A percentile compares a stretch with the other conserved stretches of the same genome.
Conservation (phyloP, 805 yeast species). For the Starmerella etchellsii region DNA sequence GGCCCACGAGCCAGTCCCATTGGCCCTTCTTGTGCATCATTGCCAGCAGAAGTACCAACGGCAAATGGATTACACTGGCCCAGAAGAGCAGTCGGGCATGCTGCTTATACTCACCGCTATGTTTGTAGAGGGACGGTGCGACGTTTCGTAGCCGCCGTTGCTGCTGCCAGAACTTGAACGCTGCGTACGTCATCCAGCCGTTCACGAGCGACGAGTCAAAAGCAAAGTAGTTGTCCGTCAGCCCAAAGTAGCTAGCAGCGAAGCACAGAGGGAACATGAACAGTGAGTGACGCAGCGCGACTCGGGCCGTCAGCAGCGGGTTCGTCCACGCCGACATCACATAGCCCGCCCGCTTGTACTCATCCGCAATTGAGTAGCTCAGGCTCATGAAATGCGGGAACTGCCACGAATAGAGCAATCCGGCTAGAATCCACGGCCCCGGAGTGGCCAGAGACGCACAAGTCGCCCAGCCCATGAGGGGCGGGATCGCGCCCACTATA, state of each 20-base stretch:
- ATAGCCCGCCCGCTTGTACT: slow-evolving; percentile 86
- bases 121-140: slow-evolving; percentile 6
- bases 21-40: slow-evolving; percentile 92
- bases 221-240: slow-evolving; percentile 71
- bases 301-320: slow-evolving; percentile 85
- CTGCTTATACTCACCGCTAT: slow-evolving; percentile 32
- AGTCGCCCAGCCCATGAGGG: slow-evolving; percentile 98
- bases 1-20: slow-evolving; percentile 86
- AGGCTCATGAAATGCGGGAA: slow-evolving; percentile 94
- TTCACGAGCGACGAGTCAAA: slow-evolving; percentile 74
- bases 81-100: slow-evolving; percentile 81
- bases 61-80: slow-evolving; percentile 91
- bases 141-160: slow-evolving; percentile 38
- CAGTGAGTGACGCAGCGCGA: slow-evolving; percentile 79
- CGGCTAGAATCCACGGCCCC: slow-evolving; percentile 91
- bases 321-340: slow-evolving; percentile 94
- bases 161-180: slow-evolving; percentile 75
- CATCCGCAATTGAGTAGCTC: slow-evolving; percentile 75
- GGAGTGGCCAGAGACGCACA: slow-evolving; percentile 57
- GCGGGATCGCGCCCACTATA: slow-evolving; percentile 96
- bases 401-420: slow-evolving; percentile 89
- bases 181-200: slow-evolving; percentile 72
- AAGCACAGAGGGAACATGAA: slow-evolving; percentile 87
- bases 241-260: slow-evolving; percentile 62
- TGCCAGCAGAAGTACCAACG: slow-evolving; percentile 77